These are phyloP conservation scores for Trebouxiophyceae sp. DNA, from an alignment of 163 green algal genomes.

Conservation along the genomic window DNA sequence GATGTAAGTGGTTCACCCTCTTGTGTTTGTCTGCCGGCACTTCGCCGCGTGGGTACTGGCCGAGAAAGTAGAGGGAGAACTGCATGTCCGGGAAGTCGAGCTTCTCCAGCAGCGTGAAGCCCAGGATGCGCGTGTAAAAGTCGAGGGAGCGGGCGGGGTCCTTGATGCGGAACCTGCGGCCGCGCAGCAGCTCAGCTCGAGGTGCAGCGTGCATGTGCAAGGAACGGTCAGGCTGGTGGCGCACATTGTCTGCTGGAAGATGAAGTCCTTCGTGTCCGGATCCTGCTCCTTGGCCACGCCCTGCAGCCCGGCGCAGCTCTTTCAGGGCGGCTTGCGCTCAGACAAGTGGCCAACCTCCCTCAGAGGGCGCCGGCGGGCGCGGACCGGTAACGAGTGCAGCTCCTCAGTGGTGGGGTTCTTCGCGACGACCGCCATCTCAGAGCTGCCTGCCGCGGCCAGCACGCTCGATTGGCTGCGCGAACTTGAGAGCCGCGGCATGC, in stretches of 20 bases:
- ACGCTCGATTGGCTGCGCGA: no score
- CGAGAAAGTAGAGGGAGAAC: conserved; percentile 63
- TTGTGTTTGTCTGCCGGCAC: conserved; percentile 70
- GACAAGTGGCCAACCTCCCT: no score
- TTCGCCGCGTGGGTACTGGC: conserved; percentile 23
- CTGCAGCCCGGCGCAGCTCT: no score
- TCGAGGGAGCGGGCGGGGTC: conserved; percentile 71
- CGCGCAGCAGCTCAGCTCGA: neutral
- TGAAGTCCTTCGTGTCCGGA: conserved; percentile 63
- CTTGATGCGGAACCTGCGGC: conserved; percentile 64
- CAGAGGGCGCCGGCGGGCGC: no score
- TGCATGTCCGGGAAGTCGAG: conserved; percentile 84
- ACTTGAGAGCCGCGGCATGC: no score
- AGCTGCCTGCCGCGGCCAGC: no score
- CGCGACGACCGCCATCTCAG: no score
- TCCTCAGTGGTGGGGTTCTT: no score
- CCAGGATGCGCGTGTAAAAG: conserved; percentile 86
- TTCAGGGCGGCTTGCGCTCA: no score
- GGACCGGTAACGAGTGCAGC: no score
- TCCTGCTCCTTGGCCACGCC: conserved; percentile 24
- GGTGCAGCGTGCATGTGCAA: neutral
- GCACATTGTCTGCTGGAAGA: conserved; percentile 68
- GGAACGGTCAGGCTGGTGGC: neutral
- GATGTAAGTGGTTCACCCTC: no score
- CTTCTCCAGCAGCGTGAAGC: conserved; percentile 80